Evolutionary conservation across 768 basidiomycete genomes (phyloP).

Genomic region (Cystofilobasidium macerans): DNA sequence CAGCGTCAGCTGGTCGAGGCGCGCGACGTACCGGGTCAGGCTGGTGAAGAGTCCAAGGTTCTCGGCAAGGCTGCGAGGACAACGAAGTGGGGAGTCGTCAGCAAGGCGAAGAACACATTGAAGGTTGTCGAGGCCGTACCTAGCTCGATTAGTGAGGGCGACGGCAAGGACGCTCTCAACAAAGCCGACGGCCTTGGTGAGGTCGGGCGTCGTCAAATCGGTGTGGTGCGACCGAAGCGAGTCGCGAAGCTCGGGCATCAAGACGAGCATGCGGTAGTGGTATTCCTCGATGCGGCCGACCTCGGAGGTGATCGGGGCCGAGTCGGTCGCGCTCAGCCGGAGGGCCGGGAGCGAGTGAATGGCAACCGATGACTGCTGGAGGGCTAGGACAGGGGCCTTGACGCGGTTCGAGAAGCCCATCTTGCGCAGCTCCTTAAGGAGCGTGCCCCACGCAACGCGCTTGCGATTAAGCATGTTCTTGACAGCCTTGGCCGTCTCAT

Average conservation of each 20-base stretch:
- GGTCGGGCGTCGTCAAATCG: slow-evolving; percentile 75
- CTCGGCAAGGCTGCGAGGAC: neutral
- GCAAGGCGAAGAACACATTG: neutral
- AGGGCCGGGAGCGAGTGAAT: slow-evolving; percentile 28
- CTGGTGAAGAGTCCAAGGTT: neutral
- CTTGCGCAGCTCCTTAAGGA: slow-evolving; percentile 75
- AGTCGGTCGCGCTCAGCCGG: slow-evolving; percentile 34
- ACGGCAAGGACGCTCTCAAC: slow-evolving; percentile 67
- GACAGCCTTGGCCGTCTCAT: slow-evolving; percentile 44
- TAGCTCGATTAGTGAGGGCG: slow-evolving; percentile 51
- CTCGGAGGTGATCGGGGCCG: slow-evolving; percentile 43
- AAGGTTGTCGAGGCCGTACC: slow-evolving; percentile 43
- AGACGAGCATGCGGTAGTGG: slow-evolving; percentile 46
- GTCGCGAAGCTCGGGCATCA: slow-evolving; percentile 56
- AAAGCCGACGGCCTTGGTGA: slow-evolving; percentile 64
- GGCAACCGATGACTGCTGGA: slow-evolving; percentile 32
- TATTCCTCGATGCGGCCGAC: slow-evolving; percentile 27
- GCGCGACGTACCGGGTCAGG: slow-evolving; percentile 4
- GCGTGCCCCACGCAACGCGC: slow-evolving; percentile 77
- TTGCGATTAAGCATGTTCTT: slow-evolving; percentile 73
- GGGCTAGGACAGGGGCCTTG: slow-evolving; percentile 56
- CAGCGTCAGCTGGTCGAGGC: neutral
- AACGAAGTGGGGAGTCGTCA: neutral
- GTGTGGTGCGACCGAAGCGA: slow-evolving; percentile 59
- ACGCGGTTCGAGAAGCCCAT: slow-evolving; percentile 62